Evolutionary conservation across 1,284 basidiomycete species (phyloP), one percentile per base, ranked within the genome.

Genomic region (Malassezia brasiliensis): DNA sequence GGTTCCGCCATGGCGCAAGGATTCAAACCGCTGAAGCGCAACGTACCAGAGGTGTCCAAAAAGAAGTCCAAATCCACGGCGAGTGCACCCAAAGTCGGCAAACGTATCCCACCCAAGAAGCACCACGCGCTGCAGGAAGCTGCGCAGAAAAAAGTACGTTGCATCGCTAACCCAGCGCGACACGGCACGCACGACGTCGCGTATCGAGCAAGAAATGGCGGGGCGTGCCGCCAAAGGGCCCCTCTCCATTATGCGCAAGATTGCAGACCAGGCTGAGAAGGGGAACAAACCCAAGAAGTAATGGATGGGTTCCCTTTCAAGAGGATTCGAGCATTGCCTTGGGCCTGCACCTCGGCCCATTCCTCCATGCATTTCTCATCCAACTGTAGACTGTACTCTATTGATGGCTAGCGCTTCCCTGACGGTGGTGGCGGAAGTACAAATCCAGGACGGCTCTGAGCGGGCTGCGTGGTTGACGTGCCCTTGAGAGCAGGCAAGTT

Each of bases 401-500:
- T 30, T 25, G 12, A 6, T 14, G 14, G 25, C 28, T 36, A 37
- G n/a, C 47, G 47, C 35, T 32, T 47, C 1, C 17, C 19, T n/a
- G 50, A 42, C 20, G 55, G 55, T 25, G 55, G 55, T 42, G 55
- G 55, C 22, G 55, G 55, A 4, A 57, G 34, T 8, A 52, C 45
- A 30, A 57, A 57, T 10, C 55, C 55, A 6, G 36, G n/a, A 6
- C 48, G 51, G 15, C 32, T 48, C 20, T 28, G 25, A 10, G 45
- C 19, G 8, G 31, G 3, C 6, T 35, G 30, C 31, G 31, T 10
- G 20, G 45, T 11, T 8, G 7, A 11, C 31, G 7, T 19, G 31
- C 31, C n/a, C 9, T 47, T 12, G 11, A 47, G 30, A 7, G 48
- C 63, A 2, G 68, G 67, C 14, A 69, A 53, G 44, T 66, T 66